Evolutionary conservation across 495 filamentous ascomycete species (phyloP).

Genomic region (Neurospora sublineolata): DNA sequence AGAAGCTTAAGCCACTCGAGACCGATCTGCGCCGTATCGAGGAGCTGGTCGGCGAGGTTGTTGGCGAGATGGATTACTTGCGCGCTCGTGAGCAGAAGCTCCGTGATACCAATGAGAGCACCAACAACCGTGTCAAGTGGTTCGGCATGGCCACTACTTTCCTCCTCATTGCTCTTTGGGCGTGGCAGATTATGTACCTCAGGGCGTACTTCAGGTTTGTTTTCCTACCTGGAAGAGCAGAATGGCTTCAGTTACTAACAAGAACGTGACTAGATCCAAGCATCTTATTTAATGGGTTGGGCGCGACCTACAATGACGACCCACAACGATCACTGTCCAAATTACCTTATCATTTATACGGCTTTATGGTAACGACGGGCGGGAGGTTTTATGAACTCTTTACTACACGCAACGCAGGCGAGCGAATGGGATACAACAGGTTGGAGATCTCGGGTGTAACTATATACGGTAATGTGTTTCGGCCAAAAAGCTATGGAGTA

Average conservation of each 20-base stretch:
- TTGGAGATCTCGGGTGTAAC: neutral
- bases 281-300: slow-evolving; percentile 57
- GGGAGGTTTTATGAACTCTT: slow-evolving; percentile 11
- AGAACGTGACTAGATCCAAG: slow-evolving; percentile 43
- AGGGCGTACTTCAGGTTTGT: slow-evolving; percentile 85
- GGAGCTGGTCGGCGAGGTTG: slow-evolving; percentile 72
- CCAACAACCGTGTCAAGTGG: slow-evolving; percentile 97
- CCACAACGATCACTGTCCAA: neutral
- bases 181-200: slow-evolving; percentile 95
- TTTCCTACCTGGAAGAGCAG: neutral
- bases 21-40: slow-evolving; percentile 89
- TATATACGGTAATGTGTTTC: neutral
- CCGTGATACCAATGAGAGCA: slow-evolving; percentile 98
- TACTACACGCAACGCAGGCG: slow-evolving; percentile 14
- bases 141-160: slow-evolving; percentile 93
- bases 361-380: slow-evolving; percentile 5
- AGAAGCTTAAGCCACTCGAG: slow-evolving; percentile 97
- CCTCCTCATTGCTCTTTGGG: slow-evolving; percentile 80
- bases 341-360: slow-evolving; percentile 1
- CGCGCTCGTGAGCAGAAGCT: slow-evolving; percentile 84
- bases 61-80: slow-evolving; percentile 86
- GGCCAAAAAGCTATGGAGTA: neutral
- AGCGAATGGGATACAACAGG: slow-evolving; percentile 4
- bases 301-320: neutral
- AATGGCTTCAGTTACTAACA: slow-evolving; percentile 13